A percentile compares a stretch with the other conserved stretches of the same genome.
phyloP scores from a whole-genome alignment of 352 stramenopile species.

The Lagenidium sp. region DNA sequence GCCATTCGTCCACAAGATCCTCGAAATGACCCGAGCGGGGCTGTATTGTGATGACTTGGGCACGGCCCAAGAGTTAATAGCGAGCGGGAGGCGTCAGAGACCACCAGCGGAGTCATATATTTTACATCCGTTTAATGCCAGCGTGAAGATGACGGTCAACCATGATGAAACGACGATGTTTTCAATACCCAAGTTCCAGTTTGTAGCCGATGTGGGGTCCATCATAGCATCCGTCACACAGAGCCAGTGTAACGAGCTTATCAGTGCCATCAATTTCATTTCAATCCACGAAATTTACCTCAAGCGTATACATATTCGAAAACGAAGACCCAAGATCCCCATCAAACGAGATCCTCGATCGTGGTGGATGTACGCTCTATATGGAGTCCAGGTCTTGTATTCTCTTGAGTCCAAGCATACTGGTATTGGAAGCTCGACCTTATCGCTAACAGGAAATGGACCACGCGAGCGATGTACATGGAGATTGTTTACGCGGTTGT shows the following conservation, averaged over 20 bases:
- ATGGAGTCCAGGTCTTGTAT: slow-evolving; percentile 58
- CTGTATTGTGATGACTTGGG: slow-evolving; percentile 57
- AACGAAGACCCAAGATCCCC: slow-evolving; percentile 41
- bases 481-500: slow-evolving; percentile 51
- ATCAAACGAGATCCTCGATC: slow-evolving; percentile 31
- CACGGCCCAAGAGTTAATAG: slow-evolving; percentile 15
- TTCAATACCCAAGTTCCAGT: slow-evolving; percentile 63
- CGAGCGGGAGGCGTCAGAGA: slow-evolving; percentile 12
- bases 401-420: slow-evolving; percentile 11
- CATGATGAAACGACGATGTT: slow-evolving; percentile 57
- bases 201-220: slow-evolving; percentile 56
- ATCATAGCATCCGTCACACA: slow-evolving; percentile 56
- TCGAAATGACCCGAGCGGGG: slow-evolving; percentile 48
- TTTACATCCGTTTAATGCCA: slow-evolving; percentile 65
- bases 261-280: slow-evolving; percentile 71
- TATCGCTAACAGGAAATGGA: too few relatives aligned
- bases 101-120: slow-evolving; percentile 40
- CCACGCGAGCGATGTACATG: slow-evolving; percentile 27
- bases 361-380: slow-evolving; percentile 79
- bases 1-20: slow-evolving; percentile 68
- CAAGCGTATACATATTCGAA: slow-evolving; percentile 69
- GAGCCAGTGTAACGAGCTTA: slow-evolving; percentile 69
- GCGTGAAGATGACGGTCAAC: slow-evolving; percentile 69
- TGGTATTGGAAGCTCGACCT: neutral
- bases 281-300: slow-evolving; percentile 75